phyloP scores from a whole-genome alignment of 495 filamentous ascomycete genomes.

The Penicillium egyptiacum region DNA sequence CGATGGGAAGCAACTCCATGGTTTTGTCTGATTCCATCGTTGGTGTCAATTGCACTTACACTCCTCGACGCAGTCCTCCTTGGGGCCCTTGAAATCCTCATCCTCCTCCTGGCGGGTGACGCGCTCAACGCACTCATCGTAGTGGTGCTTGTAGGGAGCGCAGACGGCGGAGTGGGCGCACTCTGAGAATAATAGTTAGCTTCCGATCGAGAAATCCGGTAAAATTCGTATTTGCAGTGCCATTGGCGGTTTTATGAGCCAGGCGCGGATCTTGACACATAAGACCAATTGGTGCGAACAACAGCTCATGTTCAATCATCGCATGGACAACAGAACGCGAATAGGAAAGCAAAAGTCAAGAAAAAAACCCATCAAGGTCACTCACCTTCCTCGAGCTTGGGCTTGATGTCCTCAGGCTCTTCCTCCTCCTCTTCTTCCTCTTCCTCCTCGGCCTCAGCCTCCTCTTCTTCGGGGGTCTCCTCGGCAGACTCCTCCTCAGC shows the following conservation, averaged over 20 bases:
- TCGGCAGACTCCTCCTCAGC: constrained; percentile 51
- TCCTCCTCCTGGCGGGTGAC: constrained; percentile 72
- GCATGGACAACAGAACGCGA: constrained; percentile 3
- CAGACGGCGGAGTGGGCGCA: constrained; percentile 85
- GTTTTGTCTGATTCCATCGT: neutral
- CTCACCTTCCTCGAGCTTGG: constrained; percentile 87
- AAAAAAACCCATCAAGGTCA: constrained; percentile 28
- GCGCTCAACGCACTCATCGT: constrained; percentile 93
- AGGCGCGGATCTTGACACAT: constrained; percentile 7
- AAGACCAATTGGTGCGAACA: constrained; percentile 6
- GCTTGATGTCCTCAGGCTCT: constrained; percentile 84
- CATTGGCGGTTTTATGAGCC: constrained; percentile 17
- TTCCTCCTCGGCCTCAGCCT: constrained; percentile 47
- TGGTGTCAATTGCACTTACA: constrained; percentile 62
- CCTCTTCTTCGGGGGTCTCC: constrained; percentile 48
- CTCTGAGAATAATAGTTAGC: constrained; percentile 55
- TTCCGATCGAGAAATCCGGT: constrained; percentile 5
- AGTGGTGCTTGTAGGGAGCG: constrained; percentile 90
- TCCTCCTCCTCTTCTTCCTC: constrained; percentile 78
- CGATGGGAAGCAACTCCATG: neutral
- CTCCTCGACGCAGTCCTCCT: constrained; percentile 98
- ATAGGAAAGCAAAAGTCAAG: constrained; percentile 1
- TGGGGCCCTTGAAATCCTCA: constrained; percentile 59
- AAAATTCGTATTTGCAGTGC: constrained; percentile 15
- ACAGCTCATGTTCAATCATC: neutral